These are phyloP conservation scores for Fraxinus baroniana DNA, from an alignment of 305 asterid genomes.

Conservation along the genomic window DNA sequence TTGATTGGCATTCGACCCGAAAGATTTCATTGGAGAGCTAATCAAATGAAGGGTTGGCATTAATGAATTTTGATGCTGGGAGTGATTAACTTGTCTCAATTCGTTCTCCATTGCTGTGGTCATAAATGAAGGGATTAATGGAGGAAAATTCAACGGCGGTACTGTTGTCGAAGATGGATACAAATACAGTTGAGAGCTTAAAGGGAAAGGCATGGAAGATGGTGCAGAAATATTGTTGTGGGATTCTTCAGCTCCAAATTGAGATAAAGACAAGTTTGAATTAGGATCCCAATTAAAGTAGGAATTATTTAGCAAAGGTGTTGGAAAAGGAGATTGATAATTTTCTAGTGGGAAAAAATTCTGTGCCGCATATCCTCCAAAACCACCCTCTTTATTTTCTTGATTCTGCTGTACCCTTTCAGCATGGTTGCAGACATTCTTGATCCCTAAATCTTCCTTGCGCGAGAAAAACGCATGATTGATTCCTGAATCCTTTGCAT, in stretches of 20 bases:
- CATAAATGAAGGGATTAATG: slow-evolving; percentile 25
- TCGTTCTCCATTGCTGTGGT: slow-evolving; percentile 29
- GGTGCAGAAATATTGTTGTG: slow-evolving; percentile 19
- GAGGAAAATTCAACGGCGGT: slow-evolving; percentile 28
- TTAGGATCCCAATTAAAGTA: slow-evolving; percentile 52
- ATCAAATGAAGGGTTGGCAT: slow-evolving; percentile 57
- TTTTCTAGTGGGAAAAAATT: slow-evolving; percentile 48
- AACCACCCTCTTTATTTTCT: slow-evolving; percentile 32
- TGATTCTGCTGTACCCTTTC: slow-evolving; percentile 32
- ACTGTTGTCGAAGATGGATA: slow-evolving; percentile 35
- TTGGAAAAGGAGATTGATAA: slow-evolving; percentile 35
- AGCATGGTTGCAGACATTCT: slow-evolving; percentile 7
- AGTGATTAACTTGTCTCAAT: slow-evolving; percentile 35
- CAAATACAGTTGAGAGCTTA: slow-evolving; percentile 41
- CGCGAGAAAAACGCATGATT: neutral
- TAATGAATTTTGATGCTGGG: slow-evolving; percentile 34
- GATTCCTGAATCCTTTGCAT: slow-evolving; percentile 20
- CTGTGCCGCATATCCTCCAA: slow-evolving; percentile 48
- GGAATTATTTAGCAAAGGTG: slow-evolving; percentile 34
- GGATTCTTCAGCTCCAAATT: slow-evolving; percentile 48
- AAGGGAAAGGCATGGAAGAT: slow-evolving; percentile 21
- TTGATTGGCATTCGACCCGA: slow-evolving; percentile 27
- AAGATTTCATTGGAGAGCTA: slow-evolving; percentile 38
- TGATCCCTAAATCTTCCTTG: slow-evolving; percentile 17
- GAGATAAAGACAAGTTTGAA: slow-evolving; percentile 47